Evolutionary conservation across 2,329 filamentous ascomycete genomes (phyloP).

Genomic region (Magnaporthiopsis incrustans): DNA sequence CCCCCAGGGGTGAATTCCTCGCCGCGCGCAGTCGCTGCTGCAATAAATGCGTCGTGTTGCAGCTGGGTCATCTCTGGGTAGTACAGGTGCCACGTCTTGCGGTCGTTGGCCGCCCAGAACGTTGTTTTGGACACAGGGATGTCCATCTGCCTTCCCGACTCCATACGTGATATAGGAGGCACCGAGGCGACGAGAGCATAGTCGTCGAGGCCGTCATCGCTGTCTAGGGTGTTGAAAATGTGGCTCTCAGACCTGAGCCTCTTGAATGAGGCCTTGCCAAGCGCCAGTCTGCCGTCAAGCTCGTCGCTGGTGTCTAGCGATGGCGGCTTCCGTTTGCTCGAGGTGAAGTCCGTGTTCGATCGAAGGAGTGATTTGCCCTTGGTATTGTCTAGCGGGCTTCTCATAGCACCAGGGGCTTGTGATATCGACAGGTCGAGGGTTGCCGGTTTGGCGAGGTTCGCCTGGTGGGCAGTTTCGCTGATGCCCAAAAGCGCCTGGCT

Average conservation of each 20-base stretch:
- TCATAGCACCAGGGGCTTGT: not conserved
- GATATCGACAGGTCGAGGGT: not conserved
- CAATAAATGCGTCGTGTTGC: conserved; percentile 46
- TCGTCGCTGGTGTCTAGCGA: conserved; percentile 41
- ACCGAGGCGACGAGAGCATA: conserved; percentile 39
- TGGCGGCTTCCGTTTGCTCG: conserved; percentile 46
- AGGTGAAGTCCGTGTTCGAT: conserved; percentile 26
- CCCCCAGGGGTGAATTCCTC: conserved; percentile 44
- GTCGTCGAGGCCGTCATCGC: conserved; percentile 36
- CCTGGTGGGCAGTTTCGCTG: conserved; percentile 39
- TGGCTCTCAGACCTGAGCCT: conserved; percentile 43
- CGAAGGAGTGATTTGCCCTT: conserved; percentile 31
- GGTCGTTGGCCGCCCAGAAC: conserved; percentile 49
- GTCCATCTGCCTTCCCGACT: conserved; percentile 50
- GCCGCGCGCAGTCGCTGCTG: conserved; percentile 39
- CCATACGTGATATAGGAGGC: conserved; percentile 38
- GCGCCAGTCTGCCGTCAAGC: conserved; percentile 24
- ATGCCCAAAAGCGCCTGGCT: conserved; percentile 12
- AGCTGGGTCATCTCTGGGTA: conserved; percentile 58
- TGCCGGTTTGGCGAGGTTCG: conserved; percentile 27
- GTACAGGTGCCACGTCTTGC: conserved; percentile 48
- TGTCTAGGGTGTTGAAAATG: conserved; percentile 3
- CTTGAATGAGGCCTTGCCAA: conserved; percentile 44
- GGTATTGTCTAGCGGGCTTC: conserved; percentile 14
- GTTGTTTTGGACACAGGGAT: conserved; percentile 45